These are phyloP conservation scores for Zalerion maritima DNA, from an alignment of 495 filamentous ascomycete genomes.

Conservation along the genomic window DNA sequence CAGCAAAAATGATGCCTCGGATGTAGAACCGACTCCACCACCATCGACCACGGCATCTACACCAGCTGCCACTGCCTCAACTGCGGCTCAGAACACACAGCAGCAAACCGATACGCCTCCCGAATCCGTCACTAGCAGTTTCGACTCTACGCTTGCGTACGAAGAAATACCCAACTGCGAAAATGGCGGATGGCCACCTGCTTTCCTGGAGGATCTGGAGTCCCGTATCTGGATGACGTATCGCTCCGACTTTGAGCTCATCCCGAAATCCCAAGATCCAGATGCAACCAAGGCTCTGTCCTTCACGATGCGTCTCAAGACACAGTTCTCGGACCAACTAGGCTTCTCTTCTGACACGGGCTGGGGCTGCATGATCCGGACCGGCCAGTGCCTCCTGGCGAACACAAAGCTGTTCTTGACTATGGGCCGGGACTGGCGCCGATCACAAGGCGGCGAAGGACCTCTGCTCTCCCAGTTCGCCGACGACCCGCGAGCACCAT, in stretches of 20 bases:
- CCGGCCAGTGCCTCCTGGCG: constrained; percentile 83
- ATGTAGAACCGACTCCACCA: too few species aligned
- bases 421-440: constrained; percentile 80
- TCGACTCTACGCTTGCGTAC: constrained; percentile 33
- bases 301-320: constrained; percentile 72
- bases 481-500: constrained; percentile 72
- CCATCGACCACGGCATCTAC: constrained; percentile 6
- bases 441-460: constrained; percentile 47
- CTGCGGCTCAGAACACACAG: too few species aligned
- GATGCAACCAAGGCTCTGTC: constrained; percentile 60
- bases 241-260: constrained; percentile 70
- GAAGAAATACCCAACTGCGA: constrained; percentile 22
- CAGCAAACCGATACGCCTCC: constrained; percentile 35
- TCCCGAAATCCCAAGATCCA: constrained; percentile 61
- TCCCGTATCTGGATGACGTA: constrained; percentile 95
- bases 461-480: constrained; percentile 72
- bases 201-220: constrained; percentile 86
- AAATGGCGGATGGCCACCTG: constrained; percentile 64
- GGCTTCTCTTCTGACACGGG: constrained; percentile 91
- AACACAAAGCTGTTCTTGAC: constrained; percentile 60
- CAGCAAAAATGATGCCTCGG: too few species aligned
- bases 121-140: constrained; percentile 30
- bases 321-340: constrained; percentile 58
- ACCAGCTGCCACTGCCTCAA: too few species aligned
- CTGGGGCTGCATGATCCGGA: constrained; percentile 99